Evolutionary conservation across 352 stramenopile species (phyloP), one percentile per base, ranked within the genome.

Genomic region (Hyaloperonospora brassicae): DNA sequence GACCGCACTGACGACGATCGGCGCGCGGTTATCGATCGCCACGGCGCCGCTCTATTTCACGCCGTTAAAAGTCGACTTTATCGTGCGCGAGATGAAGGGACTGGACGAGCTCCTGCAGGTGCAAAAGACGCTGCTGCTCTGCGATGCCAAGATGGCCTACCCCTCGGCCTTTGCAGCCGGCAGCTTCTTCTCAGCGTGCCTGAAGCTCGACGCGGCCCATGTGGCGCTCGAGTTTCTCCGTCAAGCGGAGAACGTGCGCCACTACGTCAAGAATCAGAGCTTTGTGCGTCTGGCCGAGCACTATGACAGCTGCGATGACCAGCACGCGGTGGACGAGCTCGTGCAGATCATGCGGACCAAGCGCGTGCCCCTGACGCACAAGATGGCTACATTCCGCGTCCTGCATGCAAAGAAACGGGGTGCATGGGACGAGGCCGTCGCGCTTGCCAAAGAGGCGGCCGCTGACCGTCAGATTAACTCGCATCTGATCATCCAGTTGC

Each of bases 81-180:
- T 93, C 22, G 79, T 90, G 59, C 82, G 82, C 56, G 78, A 86
- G 58, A 86, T 89, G 70, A 79, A 90, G 69, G 78, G 74, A 45
- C 60, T 70, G 36, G 76, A 89, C 13, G 82, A 93, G 54, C 57
- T 90, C 22, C 49, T 60, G 38, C 61, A 86, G 47, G 83, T 89
- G 52, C 80, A 89, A 39, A 72, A 76, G 50, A 75, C 73, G 60
- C 62, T 93, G 54, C 63, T 90, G 57, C 66, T 90, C 36, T 89
- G 78, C 54, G 83, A 93, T 54, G 66, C 63, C 69, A 89, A 89
- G 64, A 79, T 82, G 54, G 74, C 72, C 43, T 87, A 84, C 74
- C 81, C 82, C 17, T 83, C 76, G 45, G 50, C 61, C 31, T 82
- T 87, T 45, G 73, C 79, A 14, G 62, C 62, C 17, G 62, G 78